Base-by-base conservation (phyloP, 345 rosid species). In the Bruguiera gymnorhiza region DNA sequence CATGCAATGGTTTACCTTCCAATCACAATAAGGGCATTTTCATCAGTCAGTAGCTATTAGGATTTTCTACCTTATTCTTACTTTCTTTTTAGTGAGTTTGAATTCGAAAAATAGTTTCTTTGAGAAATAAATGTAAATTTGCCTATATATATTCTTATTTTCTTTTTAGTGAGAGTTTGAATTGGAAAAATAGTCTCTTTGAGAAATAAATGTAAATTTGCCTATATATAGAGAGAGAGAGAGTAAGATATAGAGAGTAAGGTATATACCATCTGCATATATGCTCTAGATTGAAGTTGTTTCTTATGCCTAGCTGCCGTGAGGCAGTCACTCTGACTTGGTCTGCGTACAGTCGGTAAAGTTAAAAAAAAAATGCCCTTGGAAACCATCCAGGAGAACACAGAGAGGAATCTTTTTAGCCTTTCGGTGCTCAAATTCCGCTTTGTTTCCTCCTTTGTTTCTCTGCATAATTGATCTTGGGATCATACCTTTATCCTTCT, bases 361-460 rank as follows among this genome's bases (percentile, higher is more conserved):
- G 76, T 76, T 63, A 36, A 39, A 9, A 2, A 11, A 39, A 10
- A 39, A 8, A 76, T 65, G 63, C 62, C 82, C 30, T 81, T 50
- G 86, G 85, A 81, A 83, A 77, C 83, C 85, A 68, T 70, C 62
- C 75, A 58, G 70, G 62, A 62, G 61, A 48, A n/a, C 58, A 68
- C 36, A 50, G 30, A 68, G 24, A 71, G 52, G 29, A 37, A 62
- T 73, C 73, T 73, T 75, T 65, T 13, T 81, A 76, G 86, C 78
- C 87, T 88, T 89, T 85, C 84, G 88, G 87, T 87, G 89, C 89
- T 84, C 75, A 77, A 74, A 71, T 87, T 80, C 78, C 81, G 19
- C 74, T 73, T 23, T 34, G 62, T 61, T 43, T 39, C 62, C n/a
- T 66, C 61, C 53, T 66, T 79, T 74, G 60, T 48, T 64, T 73